phyloP scores from a whole-genome alignment of 2,329 filamentous ascomycete genomes.

The Aspergillus fijiensis region DNA sequence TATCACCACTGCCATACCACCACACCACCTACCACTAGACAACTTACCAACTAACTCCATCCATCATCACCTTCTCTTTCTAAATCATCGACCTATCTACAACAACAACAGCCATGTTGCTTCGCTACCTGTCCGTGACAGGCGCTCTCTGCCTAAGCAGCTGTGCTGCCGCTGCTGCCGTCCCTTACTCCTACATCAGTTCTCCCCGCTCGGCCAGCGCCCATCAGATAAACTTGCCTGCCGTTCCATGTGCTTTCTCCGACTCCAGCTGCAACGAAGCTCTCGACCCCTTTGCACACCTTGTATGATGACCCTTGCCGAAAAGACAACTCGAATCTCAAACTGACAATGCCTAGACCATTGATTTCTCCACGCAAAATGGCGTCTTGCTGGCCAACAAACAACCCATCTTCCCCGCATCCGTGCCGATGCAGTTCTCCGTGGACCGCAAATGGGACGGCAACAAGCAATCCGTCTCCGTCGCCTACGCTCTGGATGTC shows the following conservation, averaged over 20 bases:
- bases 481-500: conserved; percentile 27
- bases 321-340: not conserved
- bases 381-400: conserved; percentile 31
- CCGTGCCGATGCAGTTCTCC: conserved; percentile 27
- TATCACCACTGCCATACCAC: not conserved
- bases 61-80: not conserved
- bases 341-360: conserved; percentile 20
- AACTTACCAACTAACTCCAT: not conserved
- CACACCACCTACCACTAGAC: not conserved
- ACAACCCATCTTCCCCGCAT: conserved; percentile 29
- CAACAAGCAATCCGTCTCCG: conserved; percentile 13
- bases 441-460: conserved; percentile 23
- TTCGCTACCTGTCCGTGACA: conserved; percentile 16
- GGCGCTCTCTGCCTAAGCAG: conserved; percentile 13
- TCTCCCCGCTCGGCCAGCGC: not conserved
- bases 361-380: conserved; percentile 30
- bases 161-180: conserved; percentile 7
- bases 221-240: conserved; percentile 18
- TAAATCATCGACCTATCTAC: not conserved
- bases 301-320: conserved; percentile 6
- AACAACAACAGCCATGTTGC: conserved; percentile 12
- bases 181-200: not conserved
- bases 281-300: conserved; percentile 8
- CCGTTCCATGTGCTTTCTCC: conserved; percentile 19
- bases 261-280: conserved; percentile 15